Percentiles rank a stretch among this genome's conserved stretches.
Evolutionary conservation across 1,139 yeast species (phyloP).

Genomic region (Meyerozyma athensensis): DNA sequence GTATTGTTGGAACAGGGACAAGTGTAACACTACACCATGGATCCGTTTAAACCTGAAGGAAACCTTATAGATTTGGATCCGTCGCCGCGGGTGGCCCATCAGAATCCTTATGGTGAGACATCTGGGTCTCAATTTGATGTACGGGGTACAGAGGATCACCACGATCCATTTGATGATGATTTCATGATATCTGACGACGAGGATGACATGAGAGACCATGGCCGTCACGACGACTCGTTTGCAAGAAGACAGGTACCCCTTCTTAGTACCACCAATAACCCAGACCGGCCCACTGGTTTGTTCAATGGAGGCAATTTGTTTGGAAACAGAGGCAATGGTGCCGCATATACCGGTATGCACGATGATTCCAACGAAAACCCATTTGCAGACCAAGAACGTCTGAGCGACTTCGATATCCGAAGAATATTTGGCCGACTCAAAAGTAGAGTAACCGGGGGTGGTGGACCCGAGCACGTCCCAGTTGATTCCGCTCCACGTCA

Average conservation of each 20-base stretch:
- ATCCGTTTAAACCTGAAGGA: conserved; percentile 12
- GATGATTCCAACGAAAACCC: conserved; percentile 11
- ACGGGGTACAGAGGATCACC: conserved; percentile 10
- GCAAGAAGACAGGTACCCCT: conserved; percentile 9
- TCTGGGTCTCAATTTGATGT: conserved; percentile 4
- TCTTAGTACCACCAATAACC: conserved; percentile 10
- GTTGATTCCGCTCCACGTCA: conserved; percentile 50
- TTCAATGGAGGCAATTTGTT: conserved; percentile 10
- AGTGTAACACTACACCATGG: conserved; percentile 11
- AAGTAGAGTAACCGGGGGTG: conserved; percentile 26
- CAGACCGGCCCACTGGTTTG: conserved; percentile 6
- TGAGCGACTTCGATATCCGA: conserved; percentile 54
- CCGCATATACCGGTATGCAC: conserved; percentile 22
- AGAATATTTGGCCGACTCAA: conserved; percentile 44
- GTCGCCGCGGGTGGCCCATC: conserved; percentile 7
- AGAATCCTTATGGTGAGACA: conserved; percentile 10
- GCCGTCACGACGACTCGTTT: conserved; percentile 4
- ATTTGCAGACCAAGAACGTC: conserved; percentile 12
- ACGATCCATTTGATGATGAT: conserved; percentile 36
- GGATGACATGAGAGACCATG: conserved; percentile 11
- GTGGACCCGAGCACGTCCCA: conserved; percentile 8
- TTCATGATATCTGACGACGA: conserved; percentile 35
- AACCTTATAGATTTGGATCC: conserved; percentile 33
- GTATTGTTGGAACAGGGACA: too few species aligned
- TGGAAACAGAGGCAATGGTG: conserved; percentile 5